Base-by-base conservation (phyloP, 2,329 filamentous ascomycete species). In the Talaromyces sp. region DNA sequence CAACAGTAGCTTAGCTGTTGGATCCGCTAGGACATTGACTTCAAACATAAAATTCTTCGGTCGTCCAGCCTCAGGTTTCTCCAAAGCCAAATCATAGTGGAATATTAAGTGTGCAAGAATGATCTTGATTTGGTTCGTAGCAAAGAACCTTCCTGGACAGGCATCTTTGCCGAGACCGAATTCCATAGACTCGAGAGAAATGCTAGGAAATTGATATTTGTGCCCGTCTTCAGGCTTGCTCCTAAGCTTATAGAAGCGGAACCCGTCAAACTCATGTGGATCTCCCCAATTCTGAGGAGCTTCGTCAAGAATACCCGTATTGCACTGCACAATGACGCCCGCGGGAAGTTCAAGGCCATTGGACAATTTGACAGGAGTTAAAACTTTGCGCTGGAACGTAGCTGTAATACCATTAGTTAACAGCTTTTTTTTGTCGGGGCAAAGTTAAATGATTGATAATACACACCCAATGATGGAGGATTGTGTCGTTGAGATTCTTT, bases 81-180 rank as follows among this genome's bases (percentile, higher is more conserved):
- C 61, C 16, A 65, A 48, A 27, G 48, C 54, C 16, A 61, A 19
- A 69, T 75, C 73, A 66, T 76, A 76, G 10, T 73, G 69, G 10
- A 72, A 58, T 11, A 75, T 45, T 33, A 75, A 61, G 61, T 74
- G 71, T 16, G 67, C 68, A n/a, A 75, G 60, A 5, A 70, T 60
- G 22, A 73, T 67, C 64, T 74, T 76, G 16, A 72, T 66, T 66
- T 71, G 64, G 47, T 68, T 66, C 7, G 66, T 66, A 0, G 73
- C 74, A 43, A 73, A 74, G 61, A 73, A 75, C n/a, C 74, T 66
- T 22, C 74, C 73, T 2, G 73, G 72, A 62, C 74, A 76, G 33
- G 73, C 71, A 71, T 87, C 84, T 66, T 82, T 77, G 7, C 86
- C 86, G 66, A 86, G 83, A 0, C 86, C 85, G 22, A 62, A 62